Evolutionary conservation across 1,139 yeast species (phyloP).

Genomic region (Nematodospora anomalae): DNA sequence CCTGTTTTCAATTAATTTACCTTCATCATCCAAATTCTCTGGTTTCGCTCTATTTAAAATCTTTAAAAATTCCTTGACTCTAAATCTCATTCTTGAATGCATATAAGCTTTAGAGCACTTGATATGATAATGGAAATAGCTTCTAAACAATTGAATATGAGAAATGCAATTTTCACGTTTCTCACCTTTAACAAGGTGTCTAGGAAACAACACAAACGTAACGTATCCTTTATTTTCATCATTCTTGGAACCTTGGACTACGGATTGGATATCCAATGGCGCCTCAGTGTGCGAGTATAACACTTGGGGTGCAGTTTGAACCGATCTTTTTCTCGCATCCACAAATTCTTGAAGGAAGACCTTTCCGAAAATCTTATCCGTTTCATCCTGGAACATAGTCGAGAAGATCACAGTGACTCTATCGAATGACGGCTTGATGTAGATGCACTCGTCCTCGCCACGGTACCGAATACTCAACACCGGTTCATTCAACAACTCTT

Average conservation of each 20-base stretch:
- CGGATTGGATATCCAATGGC: constrained; percentile 76
- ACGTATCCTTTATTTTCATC: constrained; percentile 67
- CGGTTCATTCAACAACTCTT: constrained; percentile 49
- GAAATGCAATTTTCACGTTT: constrained; percentile 82
- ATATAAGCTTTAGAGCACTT: constrained; percentile 97
- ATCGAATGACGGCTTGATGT: constrained; percentile 88
- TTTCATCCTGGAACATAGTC: constrained; percentile 93
- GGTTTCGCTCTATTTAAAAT: constrained; percentile 96
- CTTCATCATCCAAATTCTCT: constrained; percentile 76
- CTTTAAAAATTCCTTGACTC: constrained; percentile 91
- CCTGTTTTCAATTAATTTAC: constrained; percentile 57
- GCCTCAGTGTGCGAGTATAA: constrained; percentile 85
- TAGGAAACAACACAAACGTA: constrained; percentile 72
- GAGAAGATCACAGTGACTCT: constrained; percentile 96
- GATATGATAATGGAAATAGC: constrained; percentile 96
- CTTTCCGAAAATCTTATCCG: constrained; percentile 92
- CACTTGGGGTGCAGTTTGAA: constrained; percentile 98
- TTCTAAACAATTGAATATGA: constrained; percentile 88
- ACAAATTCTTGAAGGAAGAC: constrained; percentile 97
- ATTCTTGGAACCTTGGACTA: constrained; percentile 24
- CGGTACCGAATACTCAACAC: constrained; percentile 83
- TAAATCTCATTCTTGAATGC: constrained; percentile 97
- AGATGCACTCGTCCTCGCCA: constrained; percentile 83
- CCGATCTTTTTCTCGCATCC: constrained; percentile 90
- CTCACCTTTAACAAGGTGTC: constrained; percentile 69